Percentiles rank a stretch among this genome's conserved stretches.
Conservation (phyloP, 352 stramenopile species). For the Pythium inflatum region DNA sequence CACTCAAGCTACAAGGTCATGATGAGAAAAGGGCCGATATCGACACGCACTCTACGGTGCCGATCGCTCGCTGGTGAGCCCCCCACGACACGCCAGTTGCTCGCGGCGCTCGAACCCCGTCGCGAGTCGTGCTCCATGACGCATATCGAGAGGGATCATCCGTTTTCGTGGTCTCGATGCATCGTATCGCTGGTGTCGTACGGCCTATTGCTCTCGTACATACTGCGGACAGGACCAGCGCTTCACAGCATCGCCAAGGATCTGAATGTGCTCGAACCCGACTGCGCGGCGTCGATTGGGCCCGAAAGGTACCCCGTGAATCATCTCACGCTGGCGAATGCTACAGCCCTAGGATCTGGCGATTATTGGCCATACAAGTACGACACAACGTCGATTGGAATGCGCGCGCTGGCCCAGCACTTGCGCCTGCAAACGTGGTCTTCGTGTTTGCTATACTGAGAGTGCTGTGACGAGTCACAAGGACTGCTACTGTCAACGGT, state of each 20-base stretch:
- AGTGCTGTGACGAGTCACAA: conserved; percentile 1
- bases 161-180: conserved; percentile 28
- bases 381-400: conserved; percentile 29
- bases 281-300: conserved; percentile 2
- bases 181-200: conserved; percentile 29
- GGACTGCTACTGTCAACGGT: neutral
- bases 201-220: conserved; percentile 23
- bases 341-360: neutral
- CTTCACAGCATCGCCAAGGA: neutral
- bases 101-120: neutral
- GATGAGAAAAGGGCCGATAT: no score
- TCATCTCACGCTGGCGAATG: conserved; percentile 21
- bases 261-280: conserved; percentile 12
- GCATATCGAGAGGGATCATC: conserved; percentile 2
- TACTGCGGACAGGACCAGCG: conserved; percentile 19
- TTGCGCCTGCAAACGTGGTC: conserved; percentile 13
- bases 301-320: conserved; percentile 12
- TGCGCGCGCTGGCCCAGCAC: conserved; percentile 16
- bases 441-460: conserved; percentile 23
- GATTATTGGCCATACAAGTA: conserved; percentile 29
- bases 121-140: neutral
- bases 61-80: neutral
- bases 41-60: no score
- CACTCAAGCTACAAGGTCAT: no score
- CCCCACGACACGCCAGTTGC: neutral